phyloP scores from a whole-genome alignment of 306 rosid genomes.

The Abrus pulchellus region DNA sequence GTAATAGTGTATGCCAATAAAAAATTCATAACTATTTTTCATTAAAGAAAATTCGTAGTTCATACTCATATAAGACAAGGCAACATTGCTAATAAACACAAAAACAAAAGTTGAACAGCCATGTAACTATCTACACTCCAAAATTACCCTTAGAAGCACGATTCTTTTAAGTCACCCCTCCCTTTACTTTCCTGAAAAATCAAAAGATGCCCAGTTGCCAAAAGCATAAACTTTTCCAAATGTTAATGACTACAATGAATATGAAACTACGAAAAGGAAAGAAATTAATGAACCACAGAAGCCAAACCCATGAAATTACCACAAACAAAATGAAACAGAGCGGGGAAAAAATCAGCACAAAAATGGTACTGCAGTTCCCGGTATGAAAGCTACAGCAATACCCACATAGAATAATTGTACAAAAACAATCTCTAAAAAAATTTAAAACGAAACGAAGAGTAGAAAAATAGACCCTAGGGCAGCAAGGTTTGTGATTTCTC shows the following conservation, averaged over 20 bases:
- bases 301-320: background rate
- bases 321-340: too few species aligned
- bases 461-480: too few species aligned
- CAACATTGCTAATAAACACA: background rate
- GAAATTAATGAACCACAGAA: background rate
- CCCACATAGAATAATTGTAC: too few species aligned
- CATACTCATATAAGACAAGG: background rate
- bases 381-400: too few species aligned
- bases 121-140: background rate
- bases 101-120: background rate
- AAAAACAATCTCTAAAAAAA: too few species aligned
- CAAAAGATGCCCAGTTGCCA: background rate
- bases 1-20: background rate
- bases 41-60: background rate
- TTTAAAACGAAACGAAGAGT: too few species aligned
- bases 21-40: background rate
- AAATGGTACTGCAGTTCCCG: too few species aligned
- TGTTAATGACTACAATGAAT: too few species aligned
- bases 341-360: too few species aligned
- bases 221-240: background rate
- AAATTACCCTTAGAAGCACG: background rate
- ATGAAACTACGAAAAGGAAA: too few species aligned
- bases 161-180: background rate
- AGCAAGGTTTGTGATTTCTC: too few species aligned
- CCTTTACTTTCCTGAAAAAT: background rate